phyloP scores from a whole-genome alignment of 306 rosid genomes.

The Crotalaria pallida region DNA sequence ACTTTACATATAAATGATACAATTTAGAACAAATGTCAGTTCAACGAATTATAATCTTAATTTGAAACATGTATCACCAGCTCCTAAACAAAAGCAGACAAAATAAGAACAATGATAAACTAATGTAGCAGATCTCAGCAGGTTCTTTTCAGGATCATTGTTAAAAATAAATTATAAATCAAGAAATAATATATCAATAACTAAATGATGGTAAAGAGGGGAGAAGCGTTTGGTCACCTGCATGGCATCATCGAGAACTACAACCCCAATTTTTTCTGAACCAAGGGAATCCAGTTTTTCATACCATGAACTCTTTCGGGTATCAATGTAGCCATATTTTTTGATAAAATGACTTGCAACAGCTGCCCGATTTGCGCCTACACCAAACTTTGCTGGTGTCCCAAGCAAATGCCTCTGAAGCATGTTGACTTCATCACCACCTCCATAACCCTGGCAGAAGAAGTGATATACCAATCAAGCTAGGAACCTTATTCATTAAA shows the following conservation, averaged over 20 bases:
- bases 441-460: constrained; percentile 74
- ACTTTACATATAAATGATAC: constrained; percentile 33
- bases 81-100: constrained; percentile 1
- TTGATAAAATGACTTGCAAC: constrained; percentile 47
- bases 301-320: constrained; percentile 18
- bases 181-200: background rate
- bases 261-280: constrained; percentile 56
- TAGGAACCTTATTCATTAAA: background rate
- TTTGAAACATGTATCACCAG: background rate
- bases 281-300: constrained; percentile 25
- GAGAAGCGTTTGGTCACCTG: constrained; percentile 44
- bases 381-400: constrained; percentile 60
- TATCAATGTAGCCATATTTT: constrained; percentile 61
- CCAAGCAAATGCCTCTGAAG: constrained; percentile 71
- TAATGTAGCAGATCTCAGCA: background rate
- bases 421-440: constrained; percentile 95
- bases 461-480: constrained; percentile 14
- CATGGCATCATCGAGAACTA: constrained; percentile 90
- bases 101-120: constrained; percentile 17
- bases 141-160: background rate
- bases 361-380: constrained; percentile 68
- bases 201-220: too few species aligned
- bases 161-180: background rate
- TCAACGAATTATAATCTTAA: background rate
- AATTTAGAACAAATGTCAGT: constrained; percentile 15